Evolutionary conservation across 164 flowering plant species (phyloP).

Genomic region (Cinnamomum chago): DNA sequence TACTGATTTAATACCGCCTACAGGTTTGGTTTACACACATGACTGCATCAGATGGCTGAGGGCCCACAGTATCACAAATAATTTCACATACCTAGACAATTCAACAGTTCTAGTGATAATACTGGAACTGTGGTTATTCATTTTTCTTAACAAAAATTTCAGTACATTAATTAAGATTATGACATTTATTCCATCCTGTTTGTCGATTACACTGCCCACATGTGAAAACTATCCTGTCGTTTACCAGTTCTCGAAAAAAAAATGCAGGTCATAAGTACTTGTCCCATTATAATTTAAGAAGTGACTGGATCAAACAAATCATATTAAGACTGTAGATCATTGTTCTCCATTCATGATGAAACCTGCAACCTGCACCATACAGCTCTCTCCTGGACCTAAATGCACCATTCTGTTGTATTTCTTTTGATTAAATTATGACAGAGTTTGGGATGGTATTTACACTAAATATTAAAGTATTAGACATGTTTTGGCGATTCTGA

Average conservation of each 20-base stretch:
- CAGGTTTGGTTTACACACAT: no score
- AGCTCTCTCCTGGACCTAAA: background rate
- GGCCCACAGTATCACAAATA: no score
- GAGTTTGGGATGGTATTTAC: background rate
- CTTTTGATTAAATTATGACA: background rate
- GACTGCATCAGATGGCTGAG: no score
- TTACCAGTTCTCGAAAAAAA: background rate
- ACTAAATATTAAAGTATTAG: no score
- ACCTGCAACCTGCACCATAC: background rate
- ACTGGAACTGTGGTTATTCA: no score
- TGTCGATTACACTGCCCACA: background rate
- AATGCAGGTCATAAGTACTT: background rate
- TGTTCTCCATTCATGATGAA: background rate
- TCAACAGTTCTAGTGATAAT: no score
- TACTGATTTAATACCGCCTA: no score
- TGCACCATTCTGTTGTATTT: background rate
- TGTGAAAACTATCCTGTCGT: background rate
- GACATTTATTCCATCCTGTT: background rate
- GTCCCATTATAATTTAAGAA: background rate
- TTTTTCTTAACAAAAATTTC: no score
- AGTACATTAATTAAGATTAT: no score
- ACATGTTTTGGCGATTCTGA: background rate
- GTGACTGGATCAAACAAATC: background rate
- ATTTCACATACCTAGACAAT: no score
- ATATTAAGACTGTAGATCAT: background rate